phyloP scores from a whole-genome alignment of 495 filamentous ascomycete genomes.

The Neurospora pannonica region DNA sequence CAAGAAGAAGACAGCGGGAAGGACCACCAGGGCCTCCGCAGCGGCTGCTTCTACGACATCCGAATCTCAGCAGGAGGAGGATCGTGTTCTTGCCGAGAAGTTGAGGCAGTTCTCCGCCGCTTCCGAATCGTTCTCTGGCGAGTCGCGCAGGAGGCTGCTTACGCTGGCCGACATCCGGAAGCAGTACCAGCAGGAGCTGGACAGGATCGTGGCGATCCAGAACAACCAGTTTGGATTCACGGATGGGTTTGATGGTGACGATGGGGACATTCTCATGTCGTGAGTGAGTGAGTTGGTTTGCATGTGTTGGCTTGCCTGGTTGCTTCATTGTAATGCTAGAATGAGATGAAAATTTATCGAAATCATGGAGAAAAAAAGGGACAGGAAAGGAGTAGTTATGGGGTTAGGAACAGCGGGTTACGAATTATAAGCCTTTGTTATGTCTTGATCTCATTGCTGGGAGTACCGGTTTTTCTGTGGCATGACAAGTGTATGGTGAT shows the following conservation, averaged over 20 bases:
- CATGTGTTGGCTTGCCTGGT: not conserved
- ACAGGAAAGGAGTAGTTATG: not conserved
- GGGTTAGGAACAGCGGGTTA: not conserved
- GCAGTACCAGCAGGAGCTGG: constrained; percentile 79
- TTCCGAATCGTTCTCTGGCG: not conserved
- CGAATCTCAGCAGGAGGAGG: not conserved
- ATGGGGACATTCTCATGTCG: not conserved
- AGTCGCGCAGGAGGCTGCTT: constrained; percentile 50
- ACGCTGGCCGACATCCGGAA: constrained; percentile 75
- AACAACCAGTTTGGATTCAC: constrained; percentile 49
- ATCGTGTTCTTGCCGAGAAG: not conserved
- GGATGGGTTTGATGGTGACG: not conserved
- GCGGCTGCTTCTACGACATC: constrained; percentile 11
- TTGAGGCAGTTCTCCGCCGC: not conserved
- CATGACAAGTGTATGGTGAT: not conserved
- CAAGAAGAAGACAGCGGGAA: constrained; percentile 23
- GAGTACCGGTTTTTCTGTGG: not conserved
- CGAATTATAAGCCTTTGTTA: not conserved
- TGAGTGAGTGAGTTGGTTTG: not conserved
- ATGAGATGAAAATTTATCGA: not conserved
- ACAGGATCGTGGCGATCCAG: constrained; percentile 56
- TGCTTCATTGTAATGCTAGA: not conserved
- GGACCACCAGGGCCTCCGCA: constrained; percentile 1
- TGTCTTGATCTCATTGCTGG: not conserved
- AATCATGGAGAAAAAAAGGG: not conserved